Base-by-base conservation (phyloP, 768 basidiomycete species). In the Mycena metata region DNA sequence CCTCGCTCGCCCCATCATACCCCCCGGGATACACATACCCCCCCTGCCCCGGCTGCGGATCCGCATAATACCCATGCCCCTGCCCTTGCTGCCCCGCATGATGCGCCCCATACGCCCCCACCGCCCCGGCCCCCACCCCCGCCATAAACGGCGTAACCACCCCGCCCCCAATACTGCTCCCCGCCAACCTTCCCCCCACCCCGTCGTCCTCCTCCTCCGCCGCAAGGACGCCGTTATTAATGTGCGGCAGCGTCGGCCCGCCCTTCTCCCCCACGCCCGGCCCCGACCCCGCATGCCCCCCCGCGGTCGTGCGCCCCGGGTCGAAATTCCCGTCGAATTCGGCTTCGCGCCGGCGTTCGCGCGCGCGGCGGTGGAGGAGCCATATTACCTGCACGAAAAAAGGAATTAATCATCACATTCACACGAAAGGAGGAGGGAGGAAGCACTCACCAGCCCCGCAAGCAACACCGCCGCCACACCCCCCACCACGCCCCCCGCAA, bases 401-500 rank as follows among this genome's bases (percentile, higher is more conserved):
- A 30, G 30, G 30, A 30, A 30, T 30, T 3, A 30, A 30, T n/a
- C n/a, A n/a, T n/a, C n/a, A n/a, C n/a, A n/a, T n/a, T n/a, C n/a
- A n/a, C n/a, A n/a, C n/a, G 30, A 30, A 30, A 6, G 30, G 6
- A 30, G 30, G 6, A 30, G 30, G 30, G 30, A 30, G 6, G 30
- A 30, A 30, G 6, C 30, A 30, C 30, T 3, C 30, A 30, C 30
- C 30, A 30, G 6, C 30, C 30, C 30, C 30, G 30, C 30, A 30
- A 30, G 3, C 30, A 30, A 30, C 3, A 30, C 6, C 30, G 72
- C 76, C 4, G 74, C 82, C 4, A 83, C 60, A 50, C 82, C 87
- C 63, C 86, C 86, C n/a, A 88, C 84, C 3, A 83, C 82, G 19
- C 84, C 84, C 12, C 87, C 87, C 5, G 87, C 82, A 64, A 89